Percentiles rank a stretch among this genome's conserved stretches.
Conservation (phyloP, 371 early-diverging fungal genomes). For the Syncephalastrum sp. region DNA sequence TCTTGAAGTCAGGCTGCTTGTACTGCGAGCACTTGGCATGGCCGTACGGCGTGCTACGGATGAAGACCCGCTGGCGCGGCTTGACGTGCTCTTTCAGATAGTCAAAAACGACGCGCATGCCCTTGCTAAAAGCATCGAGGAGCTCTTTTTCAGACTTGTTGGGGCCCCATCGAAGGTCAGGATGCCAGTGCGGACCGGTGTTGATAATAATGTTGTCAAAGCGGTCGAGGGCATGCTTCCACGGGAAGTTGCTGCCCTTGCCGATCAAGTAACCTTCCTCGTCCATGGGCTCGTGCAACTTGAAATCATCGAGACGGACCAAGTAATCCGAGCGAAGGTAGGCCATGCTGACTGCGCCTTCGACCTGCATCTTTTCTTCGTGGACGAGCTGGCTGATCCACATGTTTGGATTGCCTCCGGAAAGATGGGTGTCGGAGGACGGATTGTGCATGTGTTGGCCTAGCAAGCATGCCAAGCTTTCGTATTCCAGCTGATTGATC, state of each 20-base stretch:
- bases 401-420: constrained; percentile 33
- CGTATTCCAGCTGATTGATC: constrained; percentile 47
- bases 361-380: constrained; percentile 13
- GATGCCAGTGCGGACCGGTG: constrained; percentile 51
- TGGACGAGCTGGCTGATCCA: constrained; percentile 23
- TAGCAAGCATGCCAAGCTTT: constrained; percentile 39
- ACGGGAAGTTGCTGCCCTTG: constrained; percentile 44
- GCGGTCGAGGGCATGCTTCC: constrained; percentile 40
- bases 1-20: constrained; percentile 24
- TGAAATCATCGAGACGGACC: constrained; percentile 40
- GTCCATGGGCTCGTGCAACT: constrained; percentile 38
- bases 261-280: constrained; percentile 35
- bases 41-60: constrained; percentile 49
- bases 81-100: constrained; percentile 26
- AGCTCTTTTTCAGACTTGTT: constrained; percentile 33
- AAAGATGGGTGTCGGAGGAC: constrained; percentile 14
- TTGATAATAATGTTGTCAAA: constrained; percentile 46
- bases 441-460: constrained; percentile 25
- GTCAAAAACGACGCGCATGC: constrained; percentile 28
- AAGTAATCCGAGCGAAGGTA: constrained; percentile 47
- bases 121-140: constrained; percentile 31
- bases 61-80: constrained; percentile 38
- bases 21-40: constrained; percentile 42
- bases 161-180: constrained; percentile 34
- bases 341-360: constrained; percentile 30